Evolutionary conservation across 148 eudicot species (phyloP).

Genomic region (Rhododendron griersonianum): DNA sequence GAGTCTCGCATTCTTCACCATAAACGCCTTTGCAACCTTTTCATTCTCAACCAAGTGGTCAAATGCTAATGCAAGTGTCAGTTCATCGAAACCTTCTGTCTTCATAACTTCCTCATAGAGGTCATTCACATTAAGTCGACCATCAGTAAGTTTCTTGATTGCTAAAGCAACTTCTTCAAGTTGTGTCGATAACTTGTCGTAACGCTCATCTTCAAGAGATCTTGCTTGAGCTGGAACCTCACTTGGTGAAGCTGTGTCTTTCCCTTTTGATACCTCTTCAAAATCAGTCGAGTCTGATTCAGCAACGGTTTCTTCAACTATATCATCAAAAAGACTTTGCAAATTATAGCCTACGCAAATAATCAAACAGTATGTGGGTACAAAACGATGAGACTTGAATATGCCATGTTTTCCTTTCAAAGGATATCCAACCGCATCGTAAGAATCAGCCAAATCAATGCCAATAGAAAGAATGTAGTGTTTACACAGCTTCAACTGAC

Average conservation of each 20-base stretch:
- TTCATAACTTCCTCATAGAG: too few species aligned
- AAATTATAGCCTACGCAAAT: slow-evolving; percentile 18
- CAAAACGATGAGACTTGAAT: slow-evolving; percentile 17
- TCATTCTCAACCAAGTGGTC: neutral
- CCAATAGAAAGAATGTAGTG: slow-evolving; percentile 4
- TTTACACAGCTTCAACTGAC: too few species aligned
- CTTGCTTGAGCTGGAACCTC: neutral
- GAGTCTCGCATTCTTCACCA: slow-evolving; percentile 17
- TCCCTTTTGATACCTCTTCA: neutral
- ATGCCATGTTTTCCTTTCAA: too few species aligned
- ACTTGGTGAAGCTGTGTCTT: neutral
- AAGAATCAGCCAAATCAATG: slow-evolving; percentile 9
- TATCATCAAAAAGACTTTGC: neutral
- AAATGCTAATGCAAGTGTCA: too few species aligned
- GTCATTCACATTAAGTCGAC: too few species aligned
- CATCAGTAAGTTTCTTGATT: too few species aligned
- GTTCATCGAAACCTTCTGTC: too few species aligned
- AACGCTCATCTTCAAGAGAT: neutral
- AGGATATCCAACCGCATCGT: too few species aligned
- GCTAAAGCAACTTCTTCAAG: neutral
- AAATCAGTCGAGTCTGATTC: neutral
- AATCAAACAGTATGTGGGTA: slow-evolving; percentile 20
- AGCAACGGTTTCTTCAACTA: neutral
- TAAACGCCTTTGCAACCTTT: neutral
- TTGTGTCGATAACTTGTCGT: neutral